These are phyloP conservation scores for Entomortierella parvispora DNA, from an alignment of 192 early-diverging fungal species.

Conservation along the genomic window DNA sequence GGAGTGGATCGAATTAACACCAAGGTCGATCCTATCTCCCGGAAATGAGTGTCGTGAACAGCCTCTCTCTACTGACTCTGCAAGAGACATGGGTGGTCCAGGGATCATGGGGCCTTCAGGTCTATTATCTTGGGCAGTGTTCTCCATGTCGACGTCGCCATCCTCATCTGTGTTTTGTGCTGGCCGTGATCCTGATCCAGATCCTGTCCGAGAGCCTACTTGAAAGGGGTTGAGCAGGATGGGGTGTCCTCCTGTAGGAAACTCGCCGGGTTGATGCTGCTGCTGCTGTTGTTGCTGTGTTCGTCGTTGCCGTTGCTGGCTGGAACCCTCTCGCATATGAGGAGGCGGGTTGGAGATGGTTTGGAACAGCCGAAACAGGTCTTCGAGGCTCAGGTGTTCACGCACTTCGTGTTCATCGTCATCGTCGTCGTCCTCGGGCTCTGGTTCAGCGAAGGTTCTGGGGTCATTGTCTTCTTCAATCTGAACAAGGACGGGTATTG, in stretches of 20 bases:
- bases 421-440: slow-evolving; percentile 10
- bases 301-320: slow-evolving; percentile 11
- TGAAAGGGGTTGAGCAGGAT: slow-evolving; percentile 3
- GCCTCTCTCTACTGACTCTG: slow-evolving; percentile 1
- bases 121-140: background rate
- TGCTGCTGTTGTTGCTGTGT: background rate
- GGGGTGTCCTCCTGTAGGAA: slow-evolving; percentile 5
- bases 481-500: slow-evolving; percentile 1
- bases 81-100: background rate
- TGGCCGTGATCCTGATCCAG: background rate
- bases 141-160: slow-evolving; percentile 19
- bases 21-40: background rate
- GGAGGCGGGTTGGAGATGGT: background rate
- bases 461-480: slow-evolving; percentile 45
- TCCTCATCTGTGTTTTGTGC: background rate
- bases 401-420: slow-evolving; percentile 10
- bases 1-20: too few species aligned
- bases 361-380: slow-evolving; percentile 21
- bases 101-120: background rate
- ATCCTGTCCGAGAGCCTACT: background rate
- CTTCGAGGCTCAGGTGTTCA: slow-evolving; percentile 8
- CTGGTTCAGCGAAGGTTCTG: slow-evolving; percentile 17
- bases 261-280: slow-evolving; percentile 15
- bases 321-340: too few species aligned
- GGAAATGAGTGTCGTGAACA: too few species aligned